Base-by-base conservation (phyloP, 148 eudicot species). In the Fagopyrum homotropicum region DNA sequence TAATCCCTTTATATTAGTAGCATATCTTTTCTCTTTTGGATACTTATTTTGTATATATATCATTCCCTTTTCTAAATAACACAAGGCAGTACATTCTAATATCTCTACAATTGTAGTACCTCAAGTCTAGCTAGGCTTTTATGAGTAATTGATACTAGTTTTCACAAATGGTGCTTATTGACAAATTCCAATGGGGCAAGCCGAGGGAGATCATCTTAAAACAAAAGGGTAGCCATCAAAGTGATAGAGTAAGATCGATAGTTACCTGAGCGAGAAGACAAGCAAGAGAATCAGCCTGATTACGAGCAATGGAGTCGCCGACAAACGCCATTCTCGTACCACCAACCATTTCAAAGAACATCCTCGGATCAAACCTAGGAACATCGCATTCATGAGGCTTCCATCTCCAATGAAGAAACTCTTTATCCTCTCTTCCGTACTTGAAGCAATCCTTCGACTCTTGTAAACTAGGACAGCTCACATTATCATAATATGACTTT, bases 251-350 rank as follows among this genome's bases (percentile, higher is more conserved):
- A 22, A 35, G 40, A 35, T 35, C 26, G 56, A 52, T 52, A 75
- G 40, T 83, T 76, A 73, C 82, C 75, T 75, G 80, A 11, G 88
- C 61, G 43, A 82, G 76, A 22, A 84, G 82, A 49, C 91, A 88
- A 57, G 82, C 5, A 22, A 85, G 84, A 0, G 87, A 88, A 52
- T 88, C 84, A 64, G 81, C 56, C 48, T 88, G 90, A 75, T 88
- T 88, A 9, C 88, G 72, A 43, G 84, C 84, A 3, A 88, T 75
- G 0, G 90, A 88, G 75, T 74, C 76, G 8, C 76, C 76, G 12
- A 74, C 66, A 57, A 74, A 74, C 7, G 76, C 76, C 48, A 74
- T 44, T 7, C 12, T 35, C 69, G 61, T 74, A 2, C 52, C 76
- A 47, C 69, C 46, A 4, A 74, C 76, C 47, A 74, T 74, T 35